Base-by-base conservation (phyloP, 2,329 filamentous ascomycete genomes). In the Trichoderma arundinaceum region DNA sequence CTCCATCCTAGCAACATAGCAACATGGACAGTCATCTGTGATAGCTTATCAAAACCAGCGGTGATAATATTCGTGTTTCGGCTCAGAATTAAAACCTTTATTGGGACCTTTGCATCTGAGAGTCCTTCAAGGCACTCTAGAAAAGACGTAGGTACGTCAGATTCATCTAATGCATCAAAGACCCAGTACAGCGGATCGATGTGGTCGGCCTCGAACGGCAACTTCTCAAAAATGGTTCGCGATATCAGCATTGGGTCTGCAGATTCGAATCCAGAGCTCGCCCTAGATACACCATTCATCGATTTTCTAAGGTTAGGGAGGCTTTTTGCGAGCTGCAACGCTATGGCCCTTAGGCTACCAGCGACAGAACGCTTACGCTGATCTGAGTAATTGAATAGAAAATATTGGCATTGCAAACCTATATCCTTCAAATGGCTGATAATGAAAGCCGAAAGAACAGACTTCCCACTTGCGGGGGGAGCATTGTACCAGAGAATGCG, bases 401-500 rank as follows among this genome's bases (percentile, higher is more conserved):
- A 54, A 15, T 39, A 54, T 15, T 54, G 33, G n/a, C 51, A 54
- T 1, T 22, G 10, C 6, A 54, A 17, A 9, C 51, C 51, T n/a
- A 54, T 4, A 13, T 39, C 51, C 33, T 39, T 39, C 2, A 54
- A 10, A 10, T 12, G 33, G 13, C 4, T 39, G 17, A 54, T 54
- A n/a, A 54, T 22, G 6, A 54, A 54, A 15, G 51, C 51, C 7
- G 51, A 10, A 7, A 54, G 33, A 2, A 54, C 13, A 22, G 51
- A 54, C 17, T 54, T 54, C 1, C 51, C 51, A 13, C 51, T 54
- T 33, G 35, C 51, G 12, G 51, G 51, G 15, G 51, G 17, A 12
- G 51, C 51, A 39, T 4, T 54, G 33, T 54, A 54, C 51, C 51
- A 54, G 2, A 53, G 33, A 19, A 53, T 53, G n/a, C 35, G 33